Conservation (phyloP, 2,329 filamentous ascomycete genomes). For the Lachnellula subtilissima region DNA sequence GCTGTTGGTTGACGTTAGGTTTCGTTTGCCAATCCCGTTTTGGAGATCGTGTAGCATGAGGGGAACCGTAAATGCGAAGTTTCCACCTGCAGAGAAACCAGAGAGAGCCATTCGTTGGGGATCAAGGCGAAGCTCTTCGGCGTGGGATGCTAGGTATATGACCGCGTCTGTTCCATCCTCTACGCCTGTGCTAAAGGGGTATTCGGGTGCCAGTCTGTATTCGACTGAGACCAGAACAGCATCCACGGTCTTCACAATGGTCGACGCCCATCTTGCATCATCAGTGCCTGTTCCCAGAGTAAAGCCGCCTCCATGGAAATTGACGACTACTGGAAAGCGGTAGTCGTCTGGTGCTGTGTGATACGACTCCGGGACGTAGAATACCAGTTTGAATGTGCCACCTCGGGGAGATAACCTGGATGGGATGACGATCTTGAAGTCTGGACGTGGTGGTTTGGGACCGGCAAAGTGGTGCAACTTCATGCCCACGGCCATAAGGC, state of each 20-base stretch:
- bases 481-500: constrained; percentile 33
- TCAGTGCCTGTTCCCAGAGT: constrained; percentile 58
- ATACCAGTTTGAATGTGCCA: constrained; percentile 36
- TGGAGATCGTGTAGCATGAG: constrained; percentile 41
- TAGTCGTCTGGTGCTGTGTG: constrained; percentile 23
- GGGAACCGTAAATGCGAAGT: constrained; percentile 37
- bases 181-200: constrained; percentile 59
- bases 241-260: constrained; percentile 47
- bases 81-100: constrained; percentile 53
- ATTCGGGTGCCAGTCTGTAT: constrained; percentile 62
- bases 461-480: constrained; percentile 30
- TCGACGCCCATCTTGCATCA: constrained; percentile 56
- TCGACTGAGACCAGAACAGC: constrained; percentile 60
- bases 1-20: constrained; percentile 17
- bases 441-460: constrained; percentile 27
- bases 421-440: constrained; percentile 31
- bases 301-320: constrained; percentile 66
- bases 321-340: constrained; percentile 51
- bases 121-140: constrained; percentile 54
- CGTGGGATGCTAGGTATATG: constrained; percentile 53
- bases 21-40: constrained; percentile 34
- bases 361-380: constrained; percentile 40
- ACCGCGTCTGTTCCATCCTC: constrained; percentile 63
- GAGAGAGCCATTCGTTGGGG: constrained; percentile 51
- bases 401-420: constrained; percentile 25